A percentile compares a stretch with the other conserved stretches of the same genome.
phyloP scores from a whole-genome alignment of 495 filamentous ascomycete species.

The Podospora appendiculata region DNA sequence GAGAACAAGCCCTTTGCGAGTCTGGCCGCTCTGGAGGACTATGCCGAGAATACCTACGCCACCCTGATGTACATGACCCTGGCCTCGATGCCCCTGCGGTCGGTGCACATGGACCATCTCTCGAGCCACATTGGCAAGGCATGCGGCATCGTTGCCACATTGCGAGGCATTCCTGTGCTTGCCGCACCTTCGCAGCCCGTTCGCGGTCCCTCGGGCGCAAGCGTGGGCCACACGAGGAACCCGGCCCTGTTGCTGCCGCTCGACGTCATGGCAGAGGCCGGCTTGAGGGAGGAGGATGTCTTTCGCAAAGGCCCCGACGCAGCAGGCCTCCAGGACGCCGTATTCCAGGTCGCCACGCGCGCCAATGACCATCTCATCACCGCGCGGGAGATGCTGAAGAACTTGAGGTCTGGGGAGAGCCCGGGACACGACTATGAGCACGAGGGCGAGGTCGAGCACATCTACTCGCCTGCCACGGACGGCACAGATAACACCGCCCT shows the following conservation, averaged over 20 bases:
- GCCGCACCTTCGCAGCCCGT: slow-evolving; percentile 64
- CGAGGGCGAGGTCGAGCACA: slow-evolving; percentile 66
- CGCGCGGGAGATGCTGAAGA: slow-evolving; percentile 80
- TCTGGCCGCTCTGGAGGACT: slow-evolving; percentile 68
- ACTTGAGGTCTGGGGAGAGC: slow-evolving; percentile 60
- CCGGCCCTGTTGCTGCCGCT: slow-evolving; percentile 62
- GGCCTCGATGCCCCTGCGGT: slow-evolving; percentile 64
- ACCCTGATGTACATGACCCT: slow-evolving; percentile 88
- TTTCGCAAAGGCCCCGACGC: slow-evolving; percentile 72
- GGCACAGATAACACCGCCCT: slow-evolving; percentile 20
- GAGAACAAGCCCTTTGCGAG: slow-evolving; percentile 73
- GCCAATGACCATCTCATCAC: slow-evolving; percentile 95
- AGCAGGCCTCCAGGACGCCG: slow-evolving; percentile 72
- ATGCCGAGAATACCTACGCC: slow-evolving; percentile 90
- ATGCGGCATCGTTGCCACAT: slow-evolving; percentile 72
- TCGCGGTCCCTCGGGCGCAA: slow-evolving; percentile 28
- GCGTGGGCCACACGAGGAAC: slow-evolving; percentile 25
- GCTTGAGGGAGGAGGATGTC: slow-evolving; percentile 80
- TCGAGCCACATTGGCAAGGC: slow-evolving; percentile 94
- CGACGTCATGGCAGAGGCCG: slow-evolving; percentile 77
- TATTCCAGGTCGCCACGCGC: slow-evolving; percentile 85
- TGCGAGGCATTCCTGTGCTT: slow-evolving; percentile 76
- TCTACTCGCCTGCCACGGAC: slow-evolving; percentile 39
- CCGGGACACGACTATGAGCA: slow-evolving; percentile 84
- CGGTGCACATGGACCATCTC: slow-evolving; percentile 82